phyloP scores from a whole-genome alignment of 371 early-diverging fungal genomes.

The Apophysomyces sp. region DNA sequence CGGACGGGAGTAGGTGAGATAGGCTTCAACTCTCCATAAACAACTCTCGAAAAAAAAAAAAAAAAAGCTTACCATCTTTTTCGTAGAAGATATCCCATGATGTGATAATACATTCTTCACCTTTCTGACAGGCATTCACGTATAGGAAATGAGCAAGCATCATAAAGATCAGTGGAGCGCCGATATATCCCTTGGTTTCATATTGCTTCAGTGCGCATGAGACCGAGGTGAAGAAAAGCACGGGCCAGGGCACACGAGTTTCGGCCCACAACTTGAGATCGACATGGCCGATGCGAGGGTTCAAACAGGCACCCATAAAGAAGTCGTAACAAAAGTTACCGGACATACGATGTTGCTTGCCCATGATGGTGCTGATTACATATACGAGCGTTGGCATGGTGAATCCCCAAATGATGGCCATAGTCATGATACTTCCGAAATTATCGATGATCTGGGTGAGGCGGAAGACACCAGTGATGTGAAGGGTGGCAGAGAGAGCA shows the following conservation, averaged over 20 bases:
- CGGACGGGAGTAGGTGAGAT: background rate
- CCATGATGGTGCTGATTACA: conserved; percentile 26
- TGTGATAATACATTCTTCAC: conserved; percentile 76
- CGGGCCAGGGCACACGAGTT: conserved; percentile 76
- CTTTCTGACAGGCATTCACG: conserved; percentile 73
- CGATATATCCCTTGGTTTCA: conserved; percentile 56
- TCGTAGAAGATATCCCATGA: conserved; percentile 72
- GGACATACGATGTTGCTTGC: conserved; percentile 62
- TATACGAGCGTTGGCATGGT: conserved; percentile 47
- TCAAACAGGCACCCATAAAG: conserved; percentile 73
- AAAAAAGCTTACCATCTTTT: conserved; percentile 46
- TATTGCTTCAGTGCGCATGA: conserved; percentile 75
- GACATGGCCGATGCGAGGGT: conserved; percentile 74
- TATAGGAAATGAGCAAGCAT: conserved; percentile 75
- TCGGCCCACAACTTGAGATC: conserved; percentile 90
- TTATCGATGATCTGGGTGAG: conserved; percentile 58
- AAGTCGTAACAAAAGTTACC: conserved; percentile 80
- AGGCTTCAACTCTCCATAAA: background rate
- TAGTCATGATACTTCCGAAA: conserved; percentile 61
- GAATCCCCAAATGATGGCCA: conserved; percentile 58
- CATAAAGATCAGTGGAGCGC: conserved; percentile 70
- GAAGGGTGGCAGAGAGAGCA: conserved; percentile 42
- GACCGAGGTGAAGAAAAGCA: conserved; percentile 66
- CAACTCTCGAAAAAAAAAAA: too few relatives aligned
- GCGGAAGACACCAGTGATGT: conserved; percentile 50